Base-by-base conservation (phyloP, 129 eudicot genomes). In the Artemisia annua region DNA sequence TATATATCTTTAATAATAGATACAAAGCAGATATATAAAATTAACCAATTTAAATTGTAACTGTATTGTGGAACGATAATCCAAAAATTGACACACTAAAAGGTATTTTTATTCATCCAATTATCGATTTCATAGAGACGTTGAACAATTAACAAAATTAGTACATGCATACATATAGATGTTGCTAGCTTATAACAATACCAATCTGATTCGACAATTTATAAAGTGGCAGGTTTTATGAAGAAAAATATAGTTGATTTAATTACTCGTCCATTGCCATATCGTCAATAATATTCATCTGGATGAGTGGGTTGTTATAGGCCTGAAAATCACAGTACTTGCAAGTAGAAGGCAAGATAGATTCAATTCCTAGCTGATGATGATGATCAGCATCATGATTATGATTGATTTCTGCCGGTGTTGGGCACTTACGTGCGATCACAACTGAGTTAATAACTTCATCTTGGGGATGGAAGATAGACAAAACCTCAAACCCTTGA, bases 381-480 rank as follows among this genome's bases (percentile, higher is more conserved):
- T 85, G 83, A 71, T 73, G 81, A 70, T 7, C 3, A 67, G 46
- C 65, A 74, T 68, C 83, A 71, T 73, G 81, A 71, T 7, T 7
- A 62, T 53, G 69, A 67, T 68, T 79, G 11, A 24, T 49, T 68
- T 73, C 81, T 32, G 46, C 12, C 2, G 74, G 32, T 8, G n/a
- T 16, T 1, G 75, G 65, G 66, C 50, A 22, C 80, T 79, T 91
- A 46, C 90, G 95, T 0, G 94, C 89, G n/a, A 91, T 86, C 19
- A 88, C 89, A 62, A 91, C 93, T 4, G 97, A 91, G 79, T 91
- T 93, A 66, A 93, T 82, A 3, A 93, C 96, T 69, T 93, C 98
- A 69, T 93, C 98, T 15, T 83, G 74, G 0, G 98, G 98, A 71
- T 93, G 98, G 58, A 73, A 93, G 62, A 90, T 85, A 2, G 97